phyloP scores from a whole-genome alignment of 345 rosid species.

The Pugionium cornutum region DNA sequence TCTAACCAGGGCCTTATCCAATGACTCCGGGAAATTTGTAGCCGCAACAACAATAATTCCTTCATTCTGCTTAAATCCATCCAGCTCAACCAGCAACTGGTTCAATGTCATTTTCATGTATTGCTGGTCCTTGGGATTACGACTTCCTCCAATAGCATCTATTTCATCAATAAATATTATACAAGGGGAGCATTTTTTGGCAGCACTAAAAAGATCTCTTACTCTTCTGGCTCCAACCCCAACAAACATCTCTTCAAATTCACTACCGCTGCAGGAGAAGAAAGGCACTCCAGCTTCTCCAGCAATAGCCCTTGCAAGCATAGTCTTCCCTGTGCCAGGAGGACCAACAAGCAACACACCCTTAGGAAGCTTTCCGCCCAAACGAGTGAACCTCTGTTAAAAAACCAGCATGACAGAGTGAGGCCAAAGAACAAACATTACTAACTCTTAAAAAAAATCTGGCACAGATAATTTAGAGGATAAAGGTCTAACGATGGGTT shows the following conservation, averaged over 20 bases:
- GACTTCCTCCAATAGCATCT: constrained; percentile 96
- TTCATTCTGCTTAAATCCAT: constrained; percentile 97
- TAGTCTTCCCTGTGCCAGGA: constrained; percentile 97
- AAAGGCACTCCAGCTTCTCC: constrained; percentile 99
- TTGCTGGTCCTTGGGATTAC: constrained; percentile 90
- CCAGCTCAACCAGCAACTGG: constrained; percentile 91
- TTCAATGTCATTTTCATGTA: constrained; percentile 98
- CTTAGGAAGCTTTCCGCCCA: constrained; percentile 98
- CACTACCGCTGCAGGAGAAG: constrained; percentile 99
- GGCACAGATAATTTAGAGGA: too few relatives aligned
- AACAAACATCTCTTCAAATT: constrained; percentile 99
- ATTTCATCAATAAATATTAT: constrained; percentile 97
- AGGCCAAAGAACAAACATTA: neutral
- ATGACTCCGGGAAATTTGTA: constrained; percentile 88
- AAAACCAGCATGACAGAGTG: neutral
- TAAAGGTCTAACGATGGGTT: too few relatives aligned
- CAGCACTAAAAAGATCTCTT: constrained; percentile 98
- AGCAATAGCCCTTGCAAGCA: constrained; percentile 97
- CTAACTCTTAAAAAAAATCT: neutral
- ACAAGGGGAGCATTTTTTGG: constrained; percentile 95
- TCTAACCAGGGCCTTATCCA: constrained; percentile 94
- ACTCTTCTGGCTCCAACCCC: constrained; percentile 99
- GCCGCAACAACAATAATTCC: constrained; percentile 97
- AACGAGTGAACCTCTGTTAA: constrained; percentile 90
- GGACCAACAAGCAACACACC: constrained; percentile 98